These are phyloP conservation scores for Oryza rufipogon DNA, from an alignment of 176 grass and related monocot species.

Conservation along the genomic window DNA sequence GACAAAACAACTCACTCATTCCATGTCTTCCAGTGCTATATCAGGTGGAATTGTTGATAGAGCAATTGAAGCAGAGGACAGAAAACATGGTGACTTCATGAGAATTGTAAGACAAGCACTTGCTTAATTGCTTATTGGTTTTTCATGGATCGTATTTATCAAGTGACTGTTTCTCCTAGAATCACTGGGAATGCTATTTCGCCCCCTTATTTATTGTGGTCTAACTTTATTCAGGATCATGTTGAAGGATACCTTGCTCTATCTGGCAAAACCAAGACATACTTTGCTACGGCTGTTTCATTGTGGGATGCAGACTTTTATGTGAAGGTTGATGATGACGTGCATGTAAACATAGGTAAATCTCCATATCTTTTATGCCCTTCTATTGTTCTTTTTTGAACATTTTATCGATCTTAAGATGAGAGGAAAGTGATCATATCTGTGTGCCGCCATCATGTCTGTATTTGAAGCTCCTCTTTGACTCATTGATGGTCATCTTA, in stretches of 20 bases:
- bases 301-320: constrained; percentile 79
- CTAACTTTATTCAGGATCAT: constrained; percentile 58
- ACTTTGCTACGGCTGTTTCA: constrained; percentile 75
- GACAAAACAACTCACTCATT: background rate
- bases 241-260: constrained; percentile 77
- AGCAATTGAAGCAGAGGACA: constrained; percentile 76
- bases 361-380: background rate
- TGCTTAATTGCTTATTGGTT: background rate
- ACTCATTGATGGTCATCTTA: background rate
- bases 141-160: background rate
- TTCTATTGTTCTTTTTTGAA: background rate
- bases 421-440: constrained; percentile 30
- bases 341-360: constrained; percentile 84
- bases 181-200: background rate
- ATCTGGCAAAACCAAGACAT: constrained; percentile 71
- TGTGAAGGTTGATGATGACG: constrained; percentile 73
- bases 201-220: constrained; percentile 28
- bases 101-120: constrained; percentile 57
- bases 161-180: background rate
- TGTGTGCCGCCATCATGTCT: background rate
- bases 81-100: constrained; percentile 77
- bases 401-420: constrained; percentile 14
- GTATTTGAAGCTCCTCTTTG: background rate
- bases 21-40: constrained; percentile 54
- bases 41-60: constrained; percentile 74